Evolutionary conservation across 352 stramenopile species (phyloP).

Genomic region (Elongisporangium senticosum): DNA sequence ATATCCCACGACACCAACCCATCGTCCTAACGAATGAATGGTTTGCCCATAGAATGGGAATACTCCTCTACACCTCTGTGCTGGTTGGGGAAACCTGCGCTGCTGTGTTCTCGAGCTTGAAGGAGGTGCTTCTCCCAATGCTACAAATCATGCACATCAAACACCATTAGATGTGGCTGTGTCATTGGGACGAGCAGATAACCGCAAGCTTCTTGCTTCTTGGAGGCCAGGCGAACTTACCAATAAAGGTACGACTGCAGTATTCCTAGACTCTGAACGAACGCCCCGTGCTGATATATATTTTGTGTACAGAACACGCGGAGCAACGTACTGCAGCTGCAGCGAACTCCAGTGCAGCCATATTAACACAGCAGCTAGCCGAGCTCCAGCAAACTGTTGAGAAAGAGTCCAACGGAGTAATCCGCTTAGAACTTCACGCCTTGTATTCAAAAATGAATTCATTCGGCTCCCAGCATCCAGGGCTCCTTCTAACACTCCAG

Average conservation of each 20-base stretch:
- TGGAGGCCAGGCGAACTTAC: constrained; percentile 46
- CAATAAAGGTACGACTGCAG: constrained; percentile 22
- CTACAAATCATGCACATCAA: constrained; percentile 23
- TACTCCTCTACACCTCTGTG: constrained; percentile 58
- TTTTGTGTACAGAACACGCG: not conserved
- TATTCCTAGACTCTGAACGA: not conserved
- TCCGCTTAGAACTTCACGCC: constrained; percentile 47
- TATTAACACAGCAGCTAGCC: constrained; percentile 1
- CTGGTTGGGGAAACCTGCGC: constrained; percentile 52
- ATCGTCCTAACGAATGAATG: not conserved
- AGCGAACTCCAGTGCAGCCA: not conserved
- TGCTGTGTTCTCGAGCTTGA: constrained; percentile 59
- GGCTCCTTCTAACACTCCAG: constrained; percentile 24
- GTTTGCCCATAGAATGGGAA: constrained; percentile 40
- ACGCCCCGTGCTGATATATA: not conserved
- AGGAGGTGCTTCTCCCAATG: constrained; percentile 22
- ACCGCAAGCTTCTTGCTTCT: constrained; percentile 28
- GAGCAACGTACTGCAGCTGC: not conserved
- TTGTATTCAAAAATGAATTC: constrained; percentile 39
- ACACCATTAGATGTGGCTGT: constrained; percentile 37
- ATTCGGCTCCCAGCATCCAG: constrained; percentile 27
- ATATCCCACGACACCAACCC: not conserved
- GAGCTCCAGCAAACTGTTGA: constrained; percentile 12
- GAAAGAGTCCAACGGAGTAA: constrained; percentile 21
- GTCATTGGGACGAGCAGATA: constrained; percentile 27